Evolutionary conservation across 2,329 filamentous ascomycete species (phyloP), one percentile per base, ranked within the genome.

Genomic region (Fusarium foetens): DNA sequence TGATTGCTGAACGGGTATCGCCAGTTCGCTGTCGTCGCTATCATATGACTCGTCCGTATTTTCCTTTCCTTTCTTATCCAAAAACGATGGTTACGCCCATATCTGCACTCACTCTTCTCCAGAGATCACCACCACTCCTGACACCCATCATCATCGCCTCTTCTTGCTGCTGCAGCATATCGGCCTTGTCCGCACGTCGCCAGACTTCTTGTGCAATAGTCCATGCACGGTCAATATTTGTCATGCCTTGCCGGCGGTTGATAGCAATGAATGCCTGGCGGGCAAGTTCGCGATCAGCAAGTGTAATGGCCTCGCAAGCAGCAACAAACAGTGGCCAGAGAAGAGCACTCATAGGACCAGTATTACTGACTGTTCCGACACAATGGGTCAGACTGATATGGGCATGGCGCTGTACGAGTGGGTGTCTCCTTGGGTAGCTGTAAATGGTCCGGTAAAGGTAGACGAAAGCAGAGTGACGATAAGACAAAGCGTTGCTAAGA

Each of bases 311-410:
- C 77, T 92, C 90, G 75, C 89, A 91, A 3, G 88, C 85, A 4
- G 89, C 87, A 14, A 90, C 88, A 73, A 92, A 92, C 5, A 91
- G 81, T 2, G 90, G 90, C 88, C 89, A 91, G 5, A 92, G 83
- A 39, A 92, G 81, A 5, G 90, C 90, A 4, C 87, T 86, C 87
- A 91, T 90, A 1, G 90, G 90, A 1, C 90, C 89, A 48, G 82
- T 81, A 65, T 87, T 86, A 27, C 80, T 81, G 33, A 89, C 88
- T 0, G 88, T 89, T 35, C 84, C 84, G 10, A 85, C 82, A 74
- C 89, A 91, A 68, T 90, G 87, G 19, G 79, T 77, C 9, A 90
- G 82, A 9, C 87, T 84, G 5, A 83, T 76, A 66, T 84, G 86
- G 2, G 85, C 79, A 72, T 90, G 87, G 21, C 80, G 81, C 77